These are phyloP conservation scores for Trichoderma erinaceum DNA, from an alignment of 495 filamentous ascomycete genomes.

Conservation along the genomic window DNA sequence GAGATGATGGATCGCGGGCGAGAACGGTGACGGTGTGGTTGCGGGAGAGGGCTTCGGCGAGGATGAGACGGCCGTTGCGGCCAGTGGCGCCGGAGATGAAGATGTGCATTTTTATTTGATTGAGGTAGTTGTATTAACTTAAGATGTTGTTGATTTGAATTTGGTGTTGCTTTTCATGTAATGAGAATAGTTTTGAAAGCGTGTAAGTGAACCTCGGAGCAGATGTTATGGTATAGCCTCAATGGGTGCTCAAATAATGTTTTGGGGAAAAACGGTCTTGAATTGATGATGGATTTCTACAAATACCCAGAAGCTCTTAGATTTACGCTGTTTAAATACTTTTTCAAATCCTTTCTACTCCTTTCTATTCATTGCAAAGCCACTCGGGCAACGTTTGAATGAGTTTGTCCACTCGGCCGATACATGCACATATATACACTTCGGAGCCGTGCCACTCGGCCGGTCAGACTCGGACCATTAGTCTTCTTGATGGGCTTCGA, in stretches of 20 bases:
- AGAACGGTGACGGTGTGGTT: conserved; percentile 38
- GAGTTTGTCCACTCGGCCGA: not conserved
- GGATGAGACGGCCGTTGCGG: conserved; percentile 37
- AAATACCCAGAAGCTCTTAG: not conserved
- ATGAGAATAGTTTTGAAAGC: not conserved
- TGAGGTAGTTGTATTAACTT: not conserved
- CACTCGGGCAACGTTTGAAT: not conserved
- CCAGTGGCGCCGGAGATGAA: conserved; percentile 40
- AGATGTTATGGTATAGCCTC: not conserved
- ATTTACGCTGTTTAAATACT: not conserved
- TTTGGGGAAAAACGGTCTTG: not conserved
- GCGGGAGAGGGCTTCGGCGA: conserved; percentile 35
- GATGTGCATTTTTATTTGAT: conserved; percentile 30
- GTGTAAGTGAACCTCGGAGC: not conserved
- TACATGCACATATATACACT: not conserved
- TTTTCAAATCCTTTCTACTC: not conserved
- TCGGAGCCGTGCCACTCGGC: not conserved
- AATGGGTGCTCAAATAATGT: not conserved
- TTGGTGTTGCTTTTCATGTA: not conserved
- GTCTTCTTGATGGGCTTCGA: not conserved
- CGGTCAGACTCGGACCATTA: not conserved
- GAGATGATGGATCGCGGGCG: conserved; percentile 31
- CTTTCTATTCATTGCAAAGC: no score
- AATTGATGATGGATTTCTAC: not conserved
- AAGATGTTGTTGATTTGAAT: not conserved